phyloP scores from a whole-genome alignment of 2,329 filamentous ascomycete species.

The Claviceps paspali region DNA sequence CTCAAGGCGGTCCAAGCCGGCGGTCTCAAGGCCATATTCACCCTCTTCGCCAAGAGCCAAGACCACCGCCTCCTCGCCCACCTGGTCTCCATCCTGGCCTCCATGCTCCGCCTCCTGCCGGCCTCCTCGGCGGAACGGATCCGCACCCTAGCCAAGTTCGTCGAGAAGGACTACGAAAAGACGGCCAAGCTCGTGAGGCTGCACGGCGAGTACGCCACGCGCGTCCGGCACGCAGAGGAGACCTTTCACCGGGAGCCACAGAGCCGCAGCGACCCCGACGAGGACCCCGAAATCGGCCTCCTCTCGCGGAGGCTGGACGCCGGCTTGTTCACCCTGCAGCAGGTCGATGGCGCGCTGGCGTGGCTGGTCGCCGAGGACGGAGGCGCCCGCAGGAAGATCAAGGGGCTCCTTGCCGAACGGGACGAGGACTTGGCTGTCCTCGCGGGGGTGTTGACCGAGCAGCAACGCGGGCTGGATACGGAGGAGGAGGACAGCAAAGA shows the following conservation, averaged over 20 bases:
- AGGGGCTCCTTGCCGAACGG: slow-evolving; percentile 46
- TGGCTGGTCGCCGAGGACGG: slow-evolving; percentile 87
- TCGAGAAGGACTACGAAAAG: slow-evolving; percentile 89
- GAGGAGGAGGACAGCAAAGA: slow-evolving; percentile 45
- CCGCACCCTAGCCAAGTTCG: slow-evolving; percentile 79
- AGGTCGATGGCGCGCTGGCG: slow-evolving; percentile 68
- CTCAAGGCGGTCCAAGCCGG: slow-evolving; percentile 65
- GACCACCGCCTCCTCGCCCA: slow-evolving; percentile 62
- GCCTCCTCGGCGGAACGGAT: slow-evolving; percentile 66
- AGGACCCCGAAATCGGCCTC: slow-evolving; percentile 54
- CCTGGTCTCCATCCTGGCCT: slow-evolving; percentile 69
- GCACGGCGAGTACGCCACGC: slow-evolving; percentile 51
- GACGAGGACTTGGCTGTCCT: slow-evolving; percentile 52
- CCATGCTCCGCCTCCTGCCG: slow-evolving; percentile 64
- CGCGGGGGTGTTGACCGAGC: slow-evolving; percentile 49
- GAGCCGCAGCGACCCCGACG: slow-evolving; percentile 11
- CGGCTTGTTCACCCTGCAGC: slow-evolving; percentile 70
- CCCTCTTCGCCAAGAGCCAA: slow-evolving; percentile 71
- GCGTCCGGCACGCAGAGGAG: slow-evolving; percentile 43
- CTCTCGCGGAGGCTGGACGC: slow-evolving; percentile 65
- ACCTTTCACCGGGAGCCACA: slow-evolving; percentile 20
- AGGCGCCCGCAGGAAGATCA: slow-evolving; percentile 53
- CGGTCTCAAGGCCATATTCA: slow-evolving; percentile 73
- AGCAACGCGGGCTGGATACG: slow-evolving; percentile 36
- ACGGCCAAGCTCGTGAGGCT: slow-evolving; percentile 55